phyloP scores from a whole-genome alignment of 192 early-diverging fungal species.

The Entophlyctis helioformis region DNA sequence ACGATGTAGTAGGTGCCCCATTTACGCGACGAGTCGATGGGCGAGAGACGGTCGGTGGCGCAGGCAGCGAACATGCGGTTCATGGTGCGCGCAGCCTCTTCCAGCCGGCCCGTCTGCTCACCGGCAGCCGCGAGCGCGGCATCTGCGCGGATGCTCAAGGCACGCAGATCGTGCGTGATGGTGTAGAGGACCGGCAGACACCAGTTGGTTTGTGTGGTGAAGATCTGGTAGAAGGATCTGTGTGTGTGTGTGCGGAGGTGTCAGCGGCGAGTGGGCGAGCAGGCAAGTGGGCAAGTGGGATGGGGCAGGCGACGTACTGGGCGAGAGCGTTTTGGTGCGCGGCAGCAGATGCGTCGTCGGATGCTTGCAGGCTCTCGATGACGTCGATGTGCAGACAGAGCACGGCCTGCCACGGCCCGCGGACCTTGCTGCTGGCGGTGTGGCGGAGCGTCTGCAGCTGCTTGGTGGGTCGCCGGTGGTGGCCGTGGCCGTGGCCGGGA shows the following conservation, averaged over 20 bases:
- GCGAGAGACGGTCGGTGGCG: slow-evolving; percentile 62
- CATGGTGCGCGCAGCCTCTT: slow-evolving; percentile 72
- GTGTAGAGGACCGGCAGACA: slow-evolving; percentile 48
- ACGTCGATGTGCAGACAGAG: background rate
- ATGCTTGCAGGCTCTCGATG: background rate
- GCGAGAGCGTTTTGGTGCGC: slow-evolving; percentile 12
- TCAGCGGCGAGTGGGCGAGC: background rate
- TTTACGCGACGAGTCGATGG: slow-evolving; percentile 51
- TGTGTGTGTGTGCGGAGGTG: background rate
- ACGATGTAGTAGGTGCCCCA: slow-evolving; percentile 89
- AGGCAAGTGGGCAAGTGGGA: background rate
- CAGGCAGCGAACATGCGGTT: slow-evolving; percentile 86
- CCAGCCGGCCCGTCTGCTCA: slow-evolving; percentile 46
- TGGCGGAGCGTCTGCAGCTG: background rate
- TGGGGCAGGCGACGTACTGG: slow-evolving; percentile 6
- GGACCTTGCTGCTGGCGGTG: background rate
- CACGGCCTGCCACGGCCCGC: too few relatives aligned
- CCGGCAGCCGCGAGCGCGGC: slow-evolving; percentile 15
- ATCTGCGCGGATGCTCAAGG: slow-evolving; percentile 44
- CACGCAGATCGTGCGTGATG: slow-evolving; percentile 45
- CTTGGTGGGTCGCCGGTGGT: slow-evolving; percentile 3
- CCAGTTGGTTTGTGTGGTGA: slow-evolving; percentile 38
- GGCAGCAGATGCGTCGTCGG: slow-evolving; percentile 3
- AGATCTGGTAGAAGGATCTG: slow-evolving; percentile 38
- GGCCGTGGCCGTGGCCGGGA: too few relatives aligned